Conservation (phyloP, 2,329 filamentous ascomycete genomes). For the Sarocladium oryzae region DNA sequence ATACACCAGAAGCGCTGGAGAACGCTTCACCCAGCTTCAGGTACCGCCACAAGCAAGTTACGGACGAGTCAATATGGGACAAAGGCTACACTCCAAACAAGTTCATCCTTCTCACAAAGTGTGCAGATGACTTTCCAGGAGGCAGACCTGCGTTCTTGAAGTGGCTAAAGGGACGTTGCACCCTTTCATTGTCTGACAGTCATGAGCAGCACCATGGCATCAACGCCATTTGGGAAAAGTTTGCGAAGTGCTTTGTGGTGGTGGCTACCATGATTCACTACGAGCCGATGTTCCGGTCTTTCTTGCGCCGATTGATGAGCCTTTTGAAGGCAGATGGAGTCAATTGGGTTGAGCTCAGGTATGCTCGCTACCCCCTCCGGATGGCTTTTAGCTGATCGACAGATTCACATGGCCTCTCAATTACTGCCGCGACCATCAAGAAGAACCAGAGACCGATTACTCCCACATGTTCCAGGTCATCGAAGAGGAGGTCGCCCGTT, state of each 20-base stretch:
- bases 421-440: constrained; percentile 59
- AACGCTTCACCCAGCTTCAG: constrained; percentile 55
- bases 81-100: constrained; percentile 52
- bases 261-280: constrained; percentile 75
- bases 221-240: constrained; percentile 80
- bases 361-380: constrained; percentile 14
- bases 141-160: constrained; percentile 65
- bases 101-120: constrained; percentile 51
- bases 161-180: constrained; percentile 70
- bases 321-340: constrained; percentile 76
- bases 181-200: constrained; percentile 65
- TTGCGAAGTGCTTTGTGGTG: constrained; percentile 66
- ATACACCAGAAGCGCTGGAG: constrained; percentile 44
- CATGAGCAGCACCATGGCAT: constrained; percentile 76
- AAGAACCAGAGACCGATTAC: constrained; percentile 61
- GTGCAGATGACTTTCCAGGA: constrained; percentile 70
- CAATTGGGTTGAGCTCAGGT: constrained; percentile 72
- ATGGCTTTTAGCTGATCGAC: not conserved
- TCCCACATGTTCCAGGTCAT: constrained; percentile 65
- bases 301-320: constrained; percentile 64
- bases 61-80: constrained; percentile 52
- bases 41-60: constrained; percentile 42
- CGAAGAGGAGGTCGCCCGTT: constrained; percentile 70
- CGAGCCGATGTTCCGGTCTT: constrained; percentile 79
- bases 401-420: constrained; percentile 66